phyloP scores from a whole-genome alignment of 2,329 filamentous ascomycete genomes.

The Purpureocillium lavendulum region DNA sequence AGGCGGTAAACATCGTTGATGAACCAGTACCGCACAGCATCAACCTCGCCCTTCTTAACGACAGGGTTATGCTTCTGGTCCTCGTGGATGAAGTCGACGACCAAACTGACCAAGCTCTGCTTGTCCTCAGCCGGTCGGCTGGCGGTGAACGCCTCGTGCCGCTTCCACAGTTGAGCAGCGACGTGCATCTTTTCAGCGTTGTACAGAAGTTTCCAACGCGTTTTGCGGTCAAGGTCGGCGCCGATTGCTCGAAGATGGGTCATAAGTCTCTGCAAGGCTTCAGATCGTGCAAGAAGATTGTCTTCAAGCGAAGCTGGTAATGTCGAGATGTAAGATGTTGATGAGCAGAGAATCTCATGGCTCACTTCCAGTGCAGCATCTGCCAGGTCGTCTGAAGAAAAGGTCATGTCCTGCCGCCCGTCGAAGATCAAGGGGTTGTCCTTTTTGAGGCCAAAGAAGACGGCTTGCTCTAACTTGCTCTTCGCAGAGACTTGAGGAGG shows the following conservation, averaged over 20 bases:
- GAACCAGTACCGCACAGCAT: slow-evolving; percentile 81
- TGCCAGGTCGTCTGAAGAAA: slow-evolving; percentile 62
- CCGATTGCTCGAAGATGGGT: slow-evolving; percentile 60
- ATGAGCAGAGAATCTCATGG: slow-evolving; percentile 71
- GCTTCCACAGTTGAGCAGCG: slow-evolving; percentile 70
- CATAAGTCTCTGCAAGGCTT: slow-evolving; percentile 68
- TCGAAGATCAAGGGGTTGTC: slow-evolving; percentile 86
- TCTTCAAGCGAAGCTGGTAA: slow-evolving; percentile 70
- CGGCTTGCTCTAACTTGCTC: slow-evolving; percentile 86
- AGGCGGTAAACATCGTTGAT: slow-evolving; percentile 65
- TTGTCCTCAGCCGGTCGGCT: slow-evolving; percentile 51
- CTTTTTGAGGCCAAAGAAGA: slow-evolving; percentile 78
- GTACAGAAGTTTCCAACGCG: slow-evolving; percentile 76
- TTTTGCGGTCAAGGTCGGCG: slow-evolving; percentile 54
- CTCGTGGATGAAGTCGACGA: slow-evolving; percentile 69
- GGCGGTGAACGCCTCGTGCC: slow-evolving; percentile 62
- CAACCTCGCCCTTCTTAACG: slow-evolving; percentile 59
- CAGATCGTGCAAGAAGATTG: slow-evolving; percentile 65
- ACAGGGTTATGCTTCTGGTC: slow-evolving; percentile 64
- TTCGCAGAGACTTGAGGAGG: slow-evolving; percentile 66
- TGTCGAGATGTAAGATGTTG: slow-evolving; percentile 64
- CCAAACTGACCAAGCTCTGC: slow-evolving; percentile 63
- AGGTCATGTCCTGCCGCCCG: slow-evolving; percentile 56
- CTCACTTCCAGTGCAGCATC: slow-evolving; percentile 72
- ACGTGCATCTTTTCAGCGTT: slow-evolving; percentile 86